Percentiles rank a stretch among this genome's conserved stretches.
Evolutionary conservation across 441 rosid genomes (phyloP).

Genomic region (Gossypium schwendimanii): DNA sequence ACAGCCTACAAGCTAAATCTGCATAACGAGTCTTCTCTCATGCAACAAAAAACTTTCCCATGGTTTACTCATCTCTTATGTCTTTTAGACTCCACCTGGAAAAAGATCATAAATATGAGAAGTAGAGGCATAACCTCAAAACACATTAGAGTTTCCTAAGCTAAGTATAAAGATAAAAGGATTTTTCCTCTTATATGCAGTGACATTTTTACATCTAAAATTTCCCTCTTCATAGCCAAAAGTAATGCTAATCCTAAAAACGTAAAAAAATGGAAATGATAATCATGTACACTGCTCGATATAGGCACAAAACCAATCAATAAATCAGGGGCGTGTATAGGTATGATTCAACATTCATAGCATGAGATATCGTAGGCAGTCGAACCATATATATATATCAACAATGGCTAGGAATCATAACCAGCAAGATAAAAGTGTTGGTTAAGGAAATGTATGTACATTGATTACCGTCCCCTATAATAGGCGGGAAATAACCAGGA

Average conservation of each 20-base stretch:
- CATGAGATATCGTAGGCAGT: background rate
- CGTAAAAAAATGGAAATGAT: background rate
- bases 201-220: background rate
- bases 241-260: background rate
- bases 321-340: background rate
- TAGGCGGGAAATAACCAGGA: background rate
- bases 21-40: constrained; percentile 20
- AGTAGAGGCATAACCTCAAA: background rate
- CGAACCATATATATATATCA: background rate
- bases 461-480: too few relatives aligned
- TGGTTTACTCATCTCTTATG: constrained; percentile 34
- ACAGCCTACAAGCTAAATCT: constrained; percentile 32
- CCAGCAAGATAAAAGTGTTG: background rate
- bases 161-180: background rate
- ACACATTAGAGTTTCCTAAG: background rate
- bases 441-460: too few relatives aligned
- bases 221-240: background rate
- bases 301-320: background rate
- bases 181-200: background rate
- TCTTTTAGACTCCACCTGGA: constrained; percentile 51
- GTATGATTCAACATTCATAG: background rate
- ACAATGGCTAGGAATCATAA: background rate
- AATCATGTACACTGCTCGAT: background rate
- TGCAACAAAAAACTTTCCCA: constrained; percentile 17
- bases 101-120: background rate